Evolutionary conservation across 345 rosid genomes (phyloP), one percentile per base, ranked within the genome.

Genomic region (Odontarrhena argentea): DNA sequence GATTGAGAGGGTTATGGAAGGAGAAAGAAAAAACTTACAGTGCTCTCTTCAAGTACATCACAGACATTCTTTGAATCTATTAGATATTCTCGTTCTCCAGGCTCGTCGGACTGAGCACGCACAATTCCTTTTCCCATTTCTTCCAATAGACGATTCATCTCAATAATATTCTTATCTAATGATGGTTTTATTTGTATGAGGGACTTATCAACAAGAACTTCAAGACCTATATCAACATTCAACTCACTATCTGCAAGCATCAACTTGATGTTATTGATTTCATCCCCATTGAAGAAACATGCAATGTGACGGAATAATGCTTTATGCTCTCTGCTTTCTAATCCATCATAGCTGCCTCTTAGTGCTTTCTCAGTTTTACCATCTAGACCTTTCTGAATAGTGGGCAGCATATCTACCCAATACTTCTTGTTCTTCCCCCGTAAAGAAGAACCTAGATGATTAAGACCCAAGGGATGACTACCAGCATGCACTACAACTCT

Each of bases 271-370:
- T 0, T 0, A n/a, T n/a, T n/a, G n/a, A n/a, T n/a, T n/a, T n/a
- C n/a, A 2, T 32, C 15, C 0, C 58, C 24, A 5, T 55, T 65
- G 2, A 76, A 67, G 22, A 78, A 53, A 41, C 76, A 73, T 10
- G 80, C 74, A 3, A 78, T 74, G 30, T 78, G 70, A 9, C 72
- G 56, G 52, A 78, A 78, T 28, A 28, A 28, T 28, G 32, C 4
- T 28, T 28, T 28, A 28, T 28, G 4, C 4, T 28, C 32, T 28
- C 32, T 28, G 2, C 32, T 2, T 28, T 28, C 32, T n/a, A n/a
- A n/a, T n/a, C n/a, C n/a, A n/a, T n/a, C n/a, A n/a, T 28, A 28
- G 32, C 32, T 28, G 2, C 2, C 32, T 28, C 32, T 28, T 28
- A 28, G 32, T 28, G 32, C 32, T 28, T 28, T 28, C 32, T 28